Conservation (phyloP, 2,329 filamentous ascomycete species). For the Sarocladiaceae sp. region DNA sequence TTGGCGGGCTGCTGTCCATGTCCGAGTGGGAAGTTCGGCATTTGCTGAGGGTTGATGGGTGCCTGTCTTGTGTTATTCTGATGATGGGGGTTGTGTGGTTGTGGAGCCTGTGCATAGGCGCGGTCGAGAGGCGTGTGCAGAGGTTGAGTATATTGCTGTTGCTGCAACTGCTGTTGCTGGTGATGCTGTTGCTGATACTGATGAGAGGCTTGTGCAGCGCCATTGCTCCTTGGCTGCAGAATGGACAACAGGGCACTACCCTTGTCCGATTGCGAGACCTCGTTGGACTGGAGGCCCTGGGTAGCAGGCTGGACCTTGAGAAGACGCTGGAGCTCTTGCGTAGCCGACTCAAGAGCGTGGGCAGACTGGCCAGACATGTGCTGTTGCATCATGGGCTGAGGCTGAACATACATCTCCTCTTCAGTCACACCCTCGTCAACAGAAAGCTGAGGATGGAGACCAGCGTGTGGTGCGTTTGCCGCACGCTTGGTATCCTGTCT, state of each 20-base stretch:
- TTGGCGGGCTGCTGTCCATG: constrained; percentile 1
- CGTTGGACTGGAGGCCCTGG: constrained; percentile 38
- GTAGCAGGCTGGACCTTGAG: constrained; percentile 52
- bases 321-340: constrained; percentile 48
- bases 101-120: constrained; percentile 40
- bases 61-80: constrained; percentile 44
- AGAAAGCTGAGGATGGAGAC: constrained; percentile 34
- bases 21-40: constrained; percentile 4
- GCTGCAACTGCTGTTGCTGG: constrained; percentile 14
- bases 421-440: constrained; percentile 57
- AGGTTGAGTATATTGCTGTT: constrained; percentile 19
- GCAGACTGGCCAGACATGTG: constrained; percentile 16
- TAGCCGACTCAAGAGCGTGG: constrained; percentile 48
- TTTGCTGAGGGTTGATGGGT: constrained; percentile 14
- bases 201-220: constrained; percentile 19
- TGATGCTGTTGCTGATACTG: constrained; percentile 7
- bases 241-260: constrained; percentile 51
- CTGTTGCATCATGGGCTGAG: constrained; percentile 25
- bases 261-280: constrained; percentile 33
- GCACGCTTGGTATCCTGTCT: constrained; percentile 57
- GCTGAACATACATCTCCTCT: constrained; percentile 51
- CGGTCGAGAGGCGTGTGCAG: constrained; percentile 54
- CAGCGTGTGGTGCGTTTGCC: constrained; percentile 34
- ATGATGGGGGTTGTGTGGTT: constrained; percentile 55
- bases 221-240: constrained; percentile 30